Evolutionary conservation across 1,139 yeast species (phyloP).

Genomic region (Candida sp.): DNA sequence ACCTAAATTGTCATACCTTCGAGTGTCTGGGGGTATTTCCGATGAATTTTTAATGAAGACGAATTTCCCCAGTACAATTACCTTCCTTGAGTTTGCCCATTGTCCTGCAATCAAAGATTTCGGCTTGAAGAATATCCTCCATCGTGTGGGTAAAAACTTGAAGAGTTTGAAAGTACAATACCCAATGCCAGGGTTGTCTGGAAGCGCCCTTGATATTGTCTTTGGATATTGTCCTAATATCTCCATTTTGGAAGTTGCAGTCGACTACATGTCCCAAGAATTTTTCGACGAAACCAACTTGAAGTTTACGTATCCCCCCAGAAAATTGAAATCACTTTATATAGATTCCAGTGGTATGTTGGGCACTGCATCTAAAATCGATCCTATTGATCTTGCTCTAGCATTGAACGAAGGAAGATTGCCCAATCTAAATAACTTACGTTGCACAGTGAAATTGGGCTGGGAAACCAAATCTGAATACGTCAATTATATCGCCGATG

Average conservation of each 20-base stretch:
- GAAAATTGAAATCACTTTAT: constrained; percentile 64
- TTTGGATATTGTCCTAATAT: constrained; percentile 77
- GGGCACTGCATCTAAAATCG: constrained; percentile 79
- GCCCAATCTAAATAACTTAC: constrained; percentile 60
- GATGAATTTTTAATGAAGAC: constrained; percentile 71
- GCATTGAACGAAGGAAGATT: constrained; percentile 79
- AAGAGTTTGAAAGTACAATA: constrained; percentile 65
- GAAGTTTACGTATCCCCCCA: constrained; percentile 28
- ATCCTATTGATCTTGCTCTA: constrained; percentile 84
- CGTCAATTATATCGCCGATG: constrained; percentile 42
- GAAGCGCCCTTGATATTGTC: constrained; percentile 68
- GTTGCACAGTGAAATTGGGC: constrained; percentile 75
- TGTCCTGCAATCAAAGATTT: constrained; percentile 73
- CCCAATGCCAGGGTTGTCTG: constrained; percentile 82
- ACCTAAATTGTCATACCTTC: constrained; percentile 60
- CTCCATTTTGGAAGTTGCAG: constrained; percentile 59
- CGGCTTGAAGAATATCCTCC: constrained; percentile 58
- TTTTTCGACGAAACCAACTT: constrained; percentile 60
- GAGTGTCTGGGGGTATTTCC: constrained; percentile 87
- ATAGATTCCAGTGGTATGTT: constrained; percentile 86
- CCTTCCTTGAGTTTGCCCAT: constrained; percentile 75
- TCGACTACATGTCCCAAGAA: constrained; percentile 75
- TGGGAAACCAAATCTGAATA: constrained; percentile 82
- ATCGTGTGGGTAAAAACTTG: constrained; percentile 63
- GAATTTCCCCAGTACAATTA: constrained; percentile 67